Base-by-base conservation (phyloP, 139 green algal species). In the Volvox africanus region DNA sequence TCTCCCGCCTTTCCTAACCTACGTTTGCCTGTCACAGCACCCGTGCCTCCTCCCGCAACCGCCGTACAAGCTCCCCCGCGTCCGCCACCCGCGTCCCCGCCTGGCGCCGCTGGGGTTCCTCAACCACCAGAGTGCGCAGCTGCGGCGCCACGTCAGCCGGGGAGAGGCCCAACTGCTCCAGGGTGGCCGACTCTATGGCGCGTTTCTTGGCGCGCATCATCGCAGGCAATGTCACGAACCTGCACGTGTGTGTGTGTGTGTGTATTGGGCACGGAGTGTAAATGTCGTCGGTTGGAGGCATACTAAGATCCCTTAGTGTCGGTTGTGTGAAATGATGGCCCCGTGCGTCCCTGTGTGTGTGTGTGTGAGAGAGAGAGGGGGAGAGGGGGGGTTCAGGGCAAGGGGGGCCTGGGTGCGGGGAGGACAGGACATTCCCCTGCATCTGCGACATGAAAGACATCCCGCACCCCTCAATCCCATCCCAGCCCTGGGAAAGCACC, bases 171-270 rank as follows among this genome's bases (percentile, higher is more conserved):
- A 95, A 90, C 0, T 96, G 93, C 88, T 95, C 80, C 28, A 94
- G 89, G 1, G 86, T 91, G 2, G 95, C 30, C 65, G 79, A 82
- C 69, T 97, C 93, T 71, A 99, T 97, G 0, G 92, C 82, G 89
- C 97, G 97, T 93, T 98, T 99, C 93, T 99, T 99, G 61, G 98
- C 97, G 73, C 97, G 97, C 96, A 99, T 99, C 76, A 99, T 98
- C 88, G 97, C 97, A 14, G 97, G 97, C 88, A 99, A 93, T 21
- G 97, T 98, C 36, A 97, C 96, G 82, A 99, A 99, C 35, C 95
- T 97, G 88, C 44, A 55, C 44, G 44, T 9, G 44, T 55, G 44
- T 9, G 44, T 55, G 44, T 55, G 44, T 55, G 44, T 55, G 20
- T 33, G 33, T 20, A 19, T 20, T 1, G 76, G 20, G 71, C 35